Evolutionary conservation across 2,329 filamentous ascomycete genomes (phyloP).

Genomic region (Diplodia scrobiculata): DNA sequence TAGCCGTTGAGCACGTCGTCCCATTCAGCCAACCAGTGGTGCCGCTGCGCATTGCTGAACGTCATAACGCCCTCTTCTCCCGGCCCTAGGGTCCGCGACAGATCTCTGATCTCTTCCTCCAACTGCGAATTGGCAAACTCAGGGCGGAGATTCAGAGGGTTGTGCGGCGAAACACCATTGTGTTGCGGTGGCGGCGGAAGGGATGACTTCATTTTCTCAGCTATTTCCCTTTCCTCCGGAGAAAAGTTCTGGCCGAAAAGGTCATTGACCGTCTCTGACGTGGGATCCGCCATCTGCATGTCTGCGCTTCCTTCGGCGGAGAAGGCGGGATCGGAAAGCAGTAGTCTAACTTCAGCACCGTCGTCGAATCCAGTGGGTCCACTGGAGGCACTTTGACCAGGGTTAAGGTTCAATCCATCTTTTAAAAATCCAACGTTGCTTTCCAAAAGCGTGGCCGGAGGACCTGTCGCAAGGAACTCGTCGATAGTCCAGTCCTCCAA

Average conservation of each 20-base stretch:
- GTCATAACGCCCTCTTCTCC: slow-evolving; percentile 1
- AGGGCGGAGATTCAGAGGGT: slow-evolving; percentile 31
- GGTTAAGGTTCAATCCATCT: too few species aligned
- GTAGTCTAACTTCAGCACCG: slow-evolving; percentile 30
- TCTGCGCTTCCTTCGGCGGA: slow-evolving; percentile 2
- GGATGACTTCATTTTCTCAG: slow-evolving; percentile 29
- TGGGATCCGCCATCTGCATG: slow-evolving; percentile 13
- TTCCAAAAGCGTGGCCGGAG: too few species aligned
- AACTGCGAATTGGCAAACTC: slow-evolving; percentile 28
- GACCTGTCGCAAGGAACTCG: background rate
- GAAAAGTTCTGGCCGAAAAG: slow-evolving; percentile 29
- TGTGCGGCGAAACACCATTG: slow-evolving; percentile 22
- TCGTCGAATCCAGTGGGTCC: slow-evolving; percentile 25
- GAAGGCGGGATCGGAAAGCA: slow-evolving; percentile 30
- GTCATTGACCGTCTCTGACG: slow-evolving; percentile 21
- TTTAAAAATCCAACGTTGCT: too few species aligned
- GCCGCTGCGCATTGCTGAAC: slow-evolving; percentile 3
- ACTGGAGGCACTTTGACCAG: background rate
- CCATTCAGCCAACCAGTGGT: slow-evolving; percentile 32
- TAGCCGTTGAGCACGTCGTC: slow-evolving; percentile 34
- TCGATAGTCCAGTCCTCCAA: background rate
- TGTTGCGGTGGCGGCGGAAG: slow-evolving; percentile 31
- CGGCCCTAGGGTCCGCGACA: background rate
- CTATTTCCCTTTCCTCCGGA: slow-evolving; percentile 27
- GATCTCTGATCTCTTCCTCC: slow-evolving; percentile 23